A percentile compares a stretch with the other conserved stretches of the same genome.
These are phyloP conservation scores for Pleurotus citrinopileatus DNA, from an alignment of 768 basidiomycete genomes.

Conservation along the genomic window DNA sequence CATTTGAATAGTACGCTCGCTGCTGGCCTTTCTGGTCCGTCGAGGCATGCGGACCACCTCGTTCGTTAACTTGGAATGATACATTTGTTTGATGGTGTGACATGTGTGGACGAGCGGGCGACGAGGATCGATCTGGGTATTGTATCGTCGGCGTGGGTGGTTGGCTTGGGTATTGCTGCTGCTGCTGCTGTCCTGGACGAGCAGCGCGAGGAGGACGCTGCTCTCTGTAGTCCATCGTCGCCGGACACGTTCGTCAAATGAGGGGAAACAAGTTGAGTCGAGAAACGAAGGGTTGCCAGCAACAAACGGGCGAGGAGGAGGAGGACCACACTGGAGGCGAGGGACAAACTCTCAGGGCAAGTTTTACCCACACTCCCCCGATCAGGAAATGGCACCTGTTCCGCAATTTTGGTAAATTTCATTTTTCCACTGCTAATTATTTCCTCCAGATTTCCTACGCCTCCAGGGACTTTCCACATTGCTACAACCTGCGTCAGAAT, in stretches of 20 bases:
- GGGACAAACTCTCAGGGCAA: conserved; percentile 4
- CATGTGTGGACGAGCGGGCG: conserved; percentile 19
- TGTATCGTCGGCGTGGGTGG: conserved; percentile 25
- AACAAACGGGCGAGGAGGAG: conserved; percentile 14
- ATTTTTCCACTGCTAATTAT: too few relatives aligned
- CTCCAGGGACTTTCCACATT: too few relatives aligned
- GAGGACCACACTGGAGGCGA: conserved; percentile 3
- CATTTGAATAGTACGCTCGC: conserved; percentile 44
- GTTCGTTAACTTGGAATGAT: conserved; percentile 67
- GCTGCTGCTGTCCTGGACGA: conserved; percentile 37
- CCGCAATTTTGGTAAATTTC: too few relatives aligned
- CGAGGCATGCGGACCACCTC: conserved; percentile 60
- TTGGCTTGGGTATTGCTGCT: conserved; percentile 37
- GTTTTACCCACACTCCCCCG: not conserved
- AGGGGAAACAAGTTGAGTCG: conserved; percentile 5
- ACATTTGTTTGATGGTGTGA: conserved; percentile 41
- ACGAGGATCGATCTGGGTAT: conserved; percentile 28
- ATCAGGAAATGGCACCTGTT: not conserved
- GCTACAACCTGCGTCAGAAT: not conserved
- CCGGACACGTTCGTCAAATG: conserved; percentile 1
- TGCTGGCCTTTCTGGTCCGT: conserved; percentile 52
- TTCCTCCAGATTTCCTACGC: too few relatives aligned
- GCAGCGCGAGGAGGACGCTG: conserved; percentile 55
- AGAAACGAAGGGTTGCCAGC: conserved; percentile 9
- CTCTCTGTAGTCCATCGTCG: conserved; percentile 41